Evolutionary conservation across 305 asterid species (phyloP), one percentile per base, ranked within the genome.

Genomic region (Solanum hybrid): DNA sequence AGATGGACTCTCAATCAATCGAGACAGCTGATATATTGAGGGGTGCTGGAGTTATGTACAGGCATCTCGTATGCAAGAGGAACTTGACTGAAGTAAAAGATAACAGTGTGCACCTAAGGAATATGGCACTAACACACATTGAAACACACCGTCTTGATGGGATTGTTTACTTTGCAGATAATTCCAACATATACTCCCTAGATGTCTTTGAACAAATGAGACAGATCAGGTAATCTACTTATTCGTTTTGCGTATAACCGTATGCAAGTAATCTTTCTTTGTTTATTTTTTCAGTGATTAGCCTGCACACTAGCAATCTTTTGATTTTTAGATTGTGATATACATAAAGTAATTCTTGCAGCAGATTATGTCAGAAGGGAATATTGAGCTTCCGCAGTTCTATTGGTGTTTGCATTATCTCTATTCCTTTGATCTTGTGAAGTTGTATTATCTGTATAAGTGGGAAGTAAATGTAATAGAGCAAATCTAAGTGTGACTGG

Each of bases 121-220:
- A 96, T 87, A 93, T 92, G 88, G 98, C 97, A n/a, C 94, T 96
- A 86, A 91, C 94, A 3, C 99, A 96, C 90, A 94, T 96, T 39
- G 98, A 95, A 91, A 91, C 88, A 8, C 97, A 95, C 87, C 96
- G 86, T 87, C 94, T 96, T 86, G 96, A 96, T 91, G 99, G 99
- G 84, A 93, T 96, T 91, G 92, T 95, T 81, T 94, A 93, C 93
- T 96, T 96, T 82, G 97, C 98, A n/a, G 97, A 96, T 80, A 94
- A 95, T 46, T 95, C 94, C 82, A 95, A 89, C 92, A 89, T 93
- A 64, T 96, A 94, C 87, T 89, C 95, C 14, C 83, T 91, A 34
- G 94, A 87, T 85, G 94, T 96, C 89, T 96, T 96, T 86, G 92
- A 94, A 51, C 95, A 95, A 89, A 94, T 96, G 94, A 93, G 98